phyloP scores from a whole-genome alignment of 805 yeast species.

The Sugiyamaella smithiae region DNA sequence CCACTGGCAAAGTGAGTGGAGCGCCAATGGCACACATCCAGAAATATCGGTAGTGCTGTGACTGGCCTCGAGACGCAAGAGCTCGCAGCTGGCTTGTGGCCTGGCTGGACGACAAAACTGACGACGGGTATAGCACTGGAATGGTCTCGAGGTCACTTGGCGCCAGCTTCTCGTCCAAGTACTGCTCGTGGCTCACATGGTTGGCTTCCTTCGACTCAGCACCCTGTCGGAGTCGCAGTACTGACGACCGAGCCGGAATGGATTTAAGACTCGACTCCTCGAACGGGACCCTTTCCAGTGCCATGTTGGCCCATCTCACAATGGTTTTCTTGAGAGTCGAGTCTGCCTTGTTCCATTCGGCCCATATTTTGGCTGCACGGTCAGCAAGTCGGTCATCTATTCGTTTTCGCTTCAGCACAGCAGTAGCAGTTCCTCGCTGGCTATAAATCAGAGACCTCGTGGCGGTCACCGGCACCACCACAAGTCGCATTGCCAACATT shows the following conservation, averaged over 20 bases:
- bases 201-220: slow-evolving; percentile 21
- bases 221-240: slow-evolving; percentile 48
- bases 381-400: slow-evolving; percentile 43
- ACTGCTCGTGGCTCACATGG: slow-evolving; percentile 18
- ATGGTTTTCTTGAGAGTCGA: slow-evolving; percentile 55
- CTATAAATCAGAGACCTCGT: slow-evolving; percentile 63
- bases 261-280: slow-evolving; percentile 72
- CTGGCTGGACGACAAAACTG: slow-evolving; percentile 32
- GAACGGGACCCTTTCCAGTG: slow-evolving; percentile 69
- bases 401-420: slow-evolving; percentile 36
- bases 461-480: slow-evolving; percentile 70
- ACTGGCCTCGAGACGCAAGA: slow-evolving; percentile 45
- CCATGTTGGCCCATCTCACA: slow-evolving; percentile 49
- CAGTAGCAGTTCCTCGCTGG: slow-evolving; percentile 47
- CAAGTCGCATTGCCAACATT: slow-evolving; percentile 46
- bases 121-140: slow-evolving; percentile 48
- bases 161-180: slow-evolving; percentile 13
- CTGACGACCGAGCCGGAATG: slow-evolving; percentile 65
- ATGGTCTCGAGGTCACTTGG: slow-evolving; percentile 27
- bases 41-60: slow-evolving; percentile 56
- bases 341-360: slow-evolving; percentile 53
- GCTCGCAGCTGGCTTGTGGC: slow-evolving; percentile 41
- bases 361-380: slow-evolving; percentile 62
- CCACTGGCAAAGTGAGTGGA: slow-evolving; percentile 79
- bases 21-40: slow-evolving; percentile 54